These are phyloP conservation scores for Acacia melanoxylon DNA, from an alignment of 306 rosid genomes.

Conservation along the genomic window DNA sequence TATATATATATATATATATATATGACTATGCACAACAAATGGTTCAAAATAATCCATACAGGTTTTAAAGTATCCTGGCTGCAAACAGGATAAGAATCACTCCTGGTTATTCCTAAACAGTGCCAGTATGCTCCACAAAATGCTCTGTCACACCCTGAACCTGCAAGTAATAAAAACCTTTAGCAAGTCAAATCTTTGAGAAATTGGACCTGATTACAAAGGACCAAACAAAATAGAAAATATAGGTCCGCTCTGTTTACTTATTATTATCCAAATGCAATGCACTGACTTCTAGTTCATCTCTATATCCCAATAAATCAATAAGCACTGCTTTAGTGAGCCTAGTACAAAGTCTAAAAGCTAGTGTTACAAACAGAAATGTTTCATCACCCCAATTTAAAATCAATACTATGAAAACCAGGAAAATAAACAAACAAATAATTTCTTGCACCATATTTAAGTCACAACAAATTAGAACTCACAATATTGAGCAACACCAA, in stretches of 20 bases:
- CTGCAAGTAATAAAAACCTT: conserved; percentile 39
- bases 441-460: conserved; percentile 18
- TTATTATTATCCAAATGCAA: background rate
- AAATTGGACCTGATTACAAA: conserved; percentile 16
- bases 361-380: background rate
- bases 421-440: background rate
- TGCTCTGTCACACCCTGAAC: conserved; percentile 86
- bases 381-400: background rate
- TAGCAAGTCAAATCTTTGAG: conserved; percentile 3
- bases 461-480: conserved; percentile 38
- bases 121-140: conserved; percentile 91
- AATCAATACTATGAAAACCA: conserved; percentile 8
- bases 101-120: conserved; percentile 51
- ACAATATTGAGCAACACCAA: conserved; percentile 72
- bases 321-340: background rate
- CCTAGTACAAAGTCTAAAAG: background rate
- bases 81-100: conserved; percentile 56
- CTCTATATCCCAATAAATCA: background rate
- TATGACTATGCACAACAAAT: background rate
- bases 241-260: conserved; percentile 2
- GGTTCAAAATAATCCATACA: conserved; percentile 45
- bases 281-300: background rate
- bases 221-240: background rate
- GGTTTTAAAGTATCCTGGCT: conserved; percentile 64
- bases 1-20: no score